Conservation (phyloP, 2,329 filamentous ascomycete species). For the Cladosporium austrohemisphaericum region DNA sequence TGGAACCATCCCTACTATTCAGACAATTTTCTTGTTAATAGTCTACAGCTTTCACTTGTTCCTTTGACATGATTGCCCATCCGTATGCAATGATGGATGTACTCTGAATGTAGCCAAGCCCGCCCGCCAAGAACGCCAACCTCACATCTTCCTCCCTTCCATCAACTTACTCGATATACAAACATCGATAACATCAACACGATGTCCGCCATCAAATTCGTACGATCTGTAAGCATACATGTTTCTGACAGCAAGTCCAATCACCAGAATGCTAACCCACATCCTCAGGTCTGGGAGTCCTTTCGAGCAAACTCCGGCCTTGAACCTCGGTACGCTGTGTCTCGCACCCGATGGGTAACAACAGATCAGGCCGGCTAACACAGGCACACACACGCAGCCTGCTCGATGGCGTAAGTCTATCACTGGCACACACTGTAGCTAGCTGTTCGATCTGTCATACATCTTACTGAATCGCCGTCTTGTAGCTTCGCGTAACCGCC, state of each 20-base stretch:
- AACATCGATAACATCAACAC: not conserved
- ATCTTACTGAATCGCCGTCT: constrained; percentile 5
- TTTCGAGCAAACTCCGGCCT: constrained; percentile 83
- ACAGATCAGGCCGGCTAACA: no score
- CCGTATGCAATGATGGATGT: no score
- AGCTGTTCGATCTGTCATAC: not conserved
- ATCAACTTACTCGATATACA: not conserved
- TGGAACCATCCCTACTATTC: no score
- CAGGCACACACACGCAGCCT: constrained; percentile 30
- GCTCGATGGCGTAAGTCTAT: constrained; percentile 39
- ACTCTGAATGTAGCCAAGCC: no score
- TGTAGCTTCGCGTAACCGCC: constrained; percentile 62
- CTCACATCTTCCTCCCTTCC: no score
- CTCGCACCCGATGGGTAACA: no score
- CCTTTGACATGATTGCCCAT: no score
- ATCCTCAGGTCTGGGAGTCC: constrained; percentile 69
- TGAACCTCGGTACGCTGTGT: constrained; percentile 67
- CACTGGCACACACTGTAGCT: not conserved
- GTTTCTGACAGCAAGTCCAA: no score
- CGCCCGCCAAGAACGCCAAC: no score
- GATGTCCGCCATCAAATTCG: constrained; percentile 22
- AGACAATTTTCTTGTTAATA: no score
- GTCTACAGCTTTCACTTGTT: no score
- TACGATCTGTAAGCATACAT: constrained; percentile 32
- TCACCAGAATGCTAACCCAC: constrained; percentile 21